phyloP scores from a whole-genome alignment of 2,329 filamentous ascomycete genomes.

The Colletotrichum viniferum region DNA sequence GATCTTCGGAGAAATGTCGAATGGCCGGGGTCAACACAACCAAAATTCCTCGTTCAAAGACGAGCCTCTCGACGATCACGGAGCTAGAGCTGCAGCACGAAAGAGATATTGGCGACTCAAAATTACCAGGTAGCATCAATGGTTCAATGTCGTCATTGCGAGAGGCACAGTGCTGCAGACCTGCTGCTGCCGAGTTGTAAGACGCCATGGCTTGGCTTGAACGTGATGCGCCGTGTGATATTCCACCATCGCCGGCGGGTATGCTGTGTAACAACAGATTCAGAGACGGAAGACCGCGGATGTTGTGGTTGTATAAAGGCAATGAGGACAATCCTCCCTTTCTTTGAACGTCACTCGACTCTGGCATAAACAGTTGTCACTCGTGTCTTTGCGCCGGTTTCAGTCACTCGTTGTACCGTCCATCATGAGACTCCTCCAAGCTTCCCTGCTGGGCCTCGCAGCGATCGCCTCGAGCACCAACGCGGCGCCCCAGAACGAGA shows the following conservation, averaged over 20 bases:
- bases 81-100: neutral
- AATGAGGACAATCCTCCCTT: neutral
- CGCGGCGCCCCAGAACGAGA: neutral
- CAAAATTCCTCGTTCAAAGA: neutral
- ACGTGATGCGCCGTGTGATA: neutral
- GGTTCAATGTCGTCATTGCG: conserved; percentile 16
- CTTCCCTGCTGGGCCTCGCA: neutral
- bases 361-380: neutral
- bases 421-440: neutral
- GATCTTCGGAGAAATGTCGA: conserved; percentile 18
- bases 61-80: neutral
- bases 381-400: neutral
- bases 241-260: neutral
- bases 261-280: neutral
- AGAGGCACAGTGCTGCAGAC: neutral
- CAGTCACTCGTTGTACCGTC: neutral
- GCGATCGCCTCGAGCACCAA: neutral
- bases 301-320: neutral
- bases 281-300: neutral
- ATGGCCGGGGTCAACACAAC: neutral
- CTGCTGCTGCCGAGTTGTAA: neutral
- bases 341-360: neutral
- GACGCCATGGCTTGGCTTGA: neutral
- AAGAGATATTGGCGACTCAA: neutral
- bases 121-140: neutral